Percentiles rank a stretch among this genome's conserved stretches.
Evolutionary conservation across 1,284 basidiomycete species (phyloP).

Genomic region (Bondarzewia mesenterica): DNA sequence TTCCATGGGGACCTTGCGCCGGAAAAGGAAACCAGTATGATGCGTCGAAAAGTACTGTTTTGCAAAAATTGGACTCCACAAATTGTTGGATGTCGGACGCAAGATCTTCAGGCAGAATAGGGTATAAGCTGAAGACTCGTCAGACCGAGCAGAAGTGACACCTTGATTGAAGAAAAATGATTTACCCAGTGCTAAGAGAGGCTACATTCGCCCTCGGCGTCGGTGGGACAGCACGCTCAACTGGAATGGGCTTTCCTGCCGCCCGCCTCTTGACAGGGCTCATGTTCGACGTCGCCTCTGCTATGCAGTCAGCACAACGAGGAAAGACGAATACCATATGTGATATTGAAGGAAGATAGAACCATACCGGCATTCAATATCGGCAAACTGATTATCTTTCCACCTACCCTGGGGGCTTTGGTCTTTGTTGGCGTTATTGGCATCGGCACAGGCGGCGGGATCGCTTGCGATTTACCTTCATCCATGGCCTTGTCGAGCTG

Average conservation of each 20-base stretch:
- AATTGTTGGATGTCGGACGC: constrained; percentile 80
- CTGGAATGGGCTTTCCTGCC: constrained; percentile 59
- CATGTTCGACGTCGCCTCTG: constrained; percentile 67
- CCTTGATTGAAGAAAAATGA: constrained; percentile 5
- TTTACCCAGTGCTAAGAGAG: constrained; percentile 60
- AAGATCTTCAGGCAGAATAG: constrained; percentile 68
- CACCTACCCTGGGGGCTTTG: constrained; percentile 27
- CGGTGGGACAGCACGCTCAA: constrained; percentile 26
- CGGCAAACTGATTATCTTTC: constrained; percentile 58
- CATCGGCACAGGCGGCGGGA: background rate
- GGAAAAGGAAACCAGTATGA: constrained; percentile 76
- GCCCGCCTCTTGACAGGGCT: constrained; percentile 62
- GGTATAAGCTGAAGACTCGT: constrained; percentile 41
- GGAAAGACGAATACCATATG: background rate
- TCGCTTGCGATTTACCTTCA: background rate
- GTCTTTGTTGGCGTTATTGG: constrained; percentile 9
- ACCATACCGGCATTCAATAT: constrained; percentile 54
- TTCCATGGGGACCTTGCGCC: constrained; percentile 68
- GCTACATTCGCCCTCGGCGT: constrained; percentile 20
- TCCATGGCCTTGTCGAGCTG: background rate
- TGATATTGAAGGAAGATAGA: background rate
- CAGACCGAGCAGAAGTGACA: too few species aligned
- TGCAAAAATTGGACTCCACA: constrained; percentile 73
- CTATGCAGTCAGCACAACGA: background rate
- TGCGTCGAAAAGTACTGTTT: constrained; percentile 85